These are phyloP conservation scores for Capillidium heterosporum DNA, from an alignment of 371 early-diverging fungal genomes.

Conservation along the genomic window DNA sequence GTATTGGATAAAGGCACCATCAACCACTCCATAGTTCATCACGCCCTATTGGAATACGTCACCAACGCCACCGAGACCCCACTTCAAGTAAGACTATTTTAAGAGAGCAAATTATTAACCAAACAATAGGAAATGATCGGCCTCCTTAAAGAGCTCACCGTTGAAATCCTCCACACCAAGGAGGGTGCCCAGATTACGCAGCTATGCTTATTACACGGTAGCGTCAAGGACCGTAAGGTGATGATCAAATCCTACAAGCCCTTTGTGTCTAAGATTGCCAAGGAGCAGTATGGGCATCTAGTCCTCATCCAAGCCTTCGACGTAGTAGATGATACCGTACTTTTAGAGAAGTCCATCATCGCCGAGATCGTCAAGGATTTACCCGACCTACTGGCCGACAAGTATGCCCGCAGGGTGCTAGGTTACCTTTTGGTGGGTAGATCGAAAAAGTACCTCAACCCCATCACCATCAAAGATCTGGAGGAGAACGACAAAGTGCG, in stretches of 20 bases:
- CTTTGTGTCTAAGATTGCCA: slow-evolving; percentile 57
- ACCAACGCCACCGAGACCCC: slow-evolving; percentile 33
- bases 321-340: slow-evolving; percentile 87
- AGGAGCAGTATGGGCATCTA: slow-evolving; percentile 79
- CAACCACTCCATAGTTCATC: slow-evolving; percentile 70
- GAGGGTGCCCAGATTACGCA: slow-evolving; percentile 76
- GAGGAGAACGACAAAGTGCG: slow-evolving; percentile 38
- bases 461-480: slow-evolving; percentile 36
- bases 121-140: slow-evolving; percentile 37
- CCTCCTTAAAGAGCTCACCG: slow-evolving; percentile 61
- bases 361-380: slow-evolving; percentile 29
- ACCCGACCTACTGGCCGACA: slow-evolving; percentile 36
- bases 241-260: slow-evolving; percentile 76
- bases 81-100: slow-evolving; percentile 20
- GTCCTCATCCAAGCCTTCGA: slow-evolving; percentile 71
- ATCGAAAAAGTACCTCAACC: slow-evolving; percentile 43
- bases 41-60: slow-evolving; percentile 69
- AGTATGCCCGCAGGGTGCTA: slow-evolving; percentile 53
- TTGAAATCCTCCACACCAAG: slow-evolving; percentile 76
- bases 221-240: slow-evolving; percentile 70
- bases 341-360: slow-evolving; percentile 39
- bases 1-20: slow-evolving; percentile 72
- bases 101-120: too few species aligned
- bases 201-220: slow-evolving; percentile 56
- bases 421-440: slow-evolving; percentile 55